phyloP scores from a whole-genome alignment of 2,329 filamentous ascomycete species.

The Sarocladium strictum region DNA sequence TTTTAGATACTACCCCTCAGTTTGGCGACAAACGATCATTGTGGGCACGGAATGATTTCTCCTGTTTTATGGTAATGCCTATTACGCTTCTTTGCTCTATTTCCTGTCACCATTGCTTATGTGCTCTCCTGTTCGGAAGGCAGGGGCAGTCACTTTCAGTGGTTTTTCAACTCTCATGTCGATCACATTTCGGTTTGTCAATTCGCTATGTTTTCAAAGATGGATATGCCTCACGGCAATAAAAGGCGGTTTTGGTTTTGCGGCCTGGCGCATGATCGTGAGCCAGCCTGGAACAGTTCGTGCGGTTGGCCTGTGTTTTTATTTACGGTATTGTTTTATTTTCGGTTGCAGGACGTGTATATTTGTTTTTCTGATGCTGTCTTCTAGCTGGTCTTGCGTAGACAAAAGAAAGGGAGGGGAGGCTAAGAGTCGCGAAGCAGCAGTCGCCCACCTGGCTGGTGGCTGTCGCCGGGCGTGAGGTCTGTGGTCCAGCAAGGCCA shows the following conservation, averaged over 20 bases:
- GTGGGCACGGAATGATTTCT: constrained; percentile 3
- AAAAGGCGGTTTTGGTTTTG: constrained; percentile 13
- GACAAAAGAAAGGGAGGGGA: not conserved
- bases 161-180: not conserved
- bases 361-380: not conserved
- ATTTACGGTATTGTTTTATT: not conserved
- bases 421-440: not conserved
- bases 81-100: not conserved
- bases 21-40: constrained; percentile 16
- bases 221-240: constrained; percentile 33
- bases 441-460: not conserved
- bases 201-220: constrained; percentile 21
- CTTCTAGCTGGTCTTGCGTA: not conserved
- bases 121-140: too few species aligned
- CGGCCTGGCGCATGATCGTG: not conserved
- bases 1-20: constrained; percentile 4
- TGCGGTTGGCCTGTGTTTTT: not conserved
- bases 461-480: not conserved
- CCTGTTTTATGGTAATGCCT: constrained; percentile 23
- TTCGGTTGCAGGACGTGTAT: not conserved
- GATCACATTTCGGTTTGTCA: too few species aligned
- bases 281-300: not conserved
- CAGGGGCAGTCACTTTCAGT: not conserved
- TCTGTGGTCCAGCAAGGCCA: not conserved
- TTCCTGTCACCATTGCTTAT: constrained; percentile 6